Conservation (phyloP, 2,329 filamentous ascomycete genomes). For the Aspergillus costaricaensis region DNA sequence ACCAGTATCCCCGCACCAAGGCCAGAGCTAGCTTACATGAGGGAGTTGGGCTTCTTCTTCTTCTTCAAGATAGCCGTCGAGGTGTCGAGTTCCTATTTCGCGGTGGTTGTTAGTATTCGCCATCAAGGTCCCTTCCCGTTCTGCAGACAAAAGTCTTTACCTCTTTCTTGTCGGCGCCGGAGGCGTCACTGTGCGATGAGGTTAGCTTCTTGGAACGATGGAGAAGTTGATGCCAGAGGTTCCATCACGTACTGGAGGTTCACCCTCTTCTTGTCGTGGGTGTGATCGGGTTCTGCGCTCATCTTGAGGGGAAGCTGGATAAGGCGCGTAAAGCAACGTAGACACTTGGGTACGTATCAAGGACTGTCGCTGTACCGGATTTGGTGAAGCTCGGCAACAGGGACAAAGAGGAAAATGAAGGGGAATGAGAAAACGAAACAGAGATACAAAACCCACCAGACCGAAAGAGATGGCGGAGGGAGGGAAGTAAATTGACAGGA, state of each 20-base stretch:
- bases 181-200: slow-evolving; percentile 68
- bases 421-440: slow-evolving; percentile 9
- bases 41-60: slow-evolving; percentile 99
- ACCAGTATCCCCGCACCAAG: slow-evolving; percentile 7
- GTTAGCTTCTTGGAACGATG: slow-evolving; percentile 43
- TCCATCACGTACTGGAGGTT: slow-evolving; percentile 69
- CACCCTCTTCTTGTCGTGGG: slow-evolving; percentile 75
- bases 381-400: slow-evolving; percentile 21
- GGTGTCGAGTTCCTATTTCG: slow-evolving; percentile 75
- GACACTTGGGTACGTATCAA: slow-evolving; percentile 19
- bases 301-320: slow-evolving; percentile 55
- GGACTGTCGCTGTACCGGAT: slow-evolving; percentile 21
- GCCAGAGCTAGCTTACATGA: slow-evolving; percentile 69
- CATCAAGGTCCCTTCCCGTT: slow-evolving; percentile 41
- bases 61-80: slow-evolving; percentile 98
- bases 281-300: slow-evolving; percentile 66
- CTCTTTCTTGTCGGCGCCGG: slow-evolving; percentile 81
- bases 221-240: slow-evolving; percentile 6
- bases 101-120: slow-evolving; percentile 22
- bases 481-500: slow-evolving; percentile 11
- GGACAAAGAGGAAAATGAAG: slow-evolving; percentile 15
- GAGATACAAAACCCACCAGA: slow-evolving; percentile 19
- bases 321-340: slow-evolving; percentile 32
- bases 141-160: slow-evolving; percentile 50
- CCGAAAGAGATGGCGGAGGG: slow-evolving; percentile 17